Evolutionary conservation across 1,284 basidiomycete species (phyloP).

Genomic region (Neonothopanus nambi): DNA sequence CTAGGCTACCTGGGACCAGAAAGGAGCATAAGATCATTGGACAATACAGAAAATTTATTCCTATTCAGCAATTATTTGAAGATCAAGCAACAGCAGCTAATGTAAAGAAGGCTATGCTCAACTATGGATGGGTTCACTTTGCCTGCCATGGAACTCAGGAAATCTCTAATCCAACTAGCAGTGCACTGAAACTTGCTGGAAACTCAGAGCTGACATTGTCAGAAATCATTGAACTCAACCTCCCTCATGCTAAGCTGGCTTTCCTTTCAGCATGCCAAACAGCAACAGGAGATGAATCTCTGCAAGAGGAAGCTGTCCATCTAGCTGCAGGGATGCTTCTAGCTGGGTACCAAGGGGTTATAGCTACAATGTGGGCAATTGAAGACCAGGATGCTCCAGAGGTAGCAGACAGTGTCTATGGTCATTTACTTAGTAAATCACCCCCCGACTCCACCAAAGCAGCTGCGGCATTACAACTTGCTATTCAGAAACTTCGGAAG

Average conservation of each 20-base stretch:
- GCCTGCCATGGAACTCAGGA: constrained; percentile 6
- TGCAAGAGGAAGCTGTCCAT: constrained; percentile 7
- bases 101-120: not conserved
- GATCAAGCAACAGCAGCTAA: not conserved
- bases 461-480: constrained; percentile 5
- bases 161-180: not conserved
- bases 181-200: not conserved
- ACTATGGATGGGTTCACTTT: not conserved
- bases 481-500: not conserved
- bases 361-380: constrained; percentile 9
- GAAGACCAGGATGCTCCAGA: not conserved
- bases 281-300: constrained; percentile 2
- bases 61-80: not conserved
- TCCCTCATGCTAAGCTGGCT: not conserved
- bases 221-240: not conserved
- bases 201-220: not conserved
- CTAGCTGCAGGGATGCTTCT: constrained; percentile 9
- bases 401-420: not conserved
- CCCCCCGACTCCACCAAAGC: not conserved
- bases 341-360: constrained; percentile 4
- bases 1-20: not conserved
- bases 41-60: not conserved
- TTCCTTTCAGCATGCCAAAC: constrained; percentile 7
- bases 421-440: not conserved
- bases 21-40: not conserved